Base-by-base conservation (phyloP, 2,329 filamentous ascomycete genomes). In the Cladosporium sp. region DNA sequence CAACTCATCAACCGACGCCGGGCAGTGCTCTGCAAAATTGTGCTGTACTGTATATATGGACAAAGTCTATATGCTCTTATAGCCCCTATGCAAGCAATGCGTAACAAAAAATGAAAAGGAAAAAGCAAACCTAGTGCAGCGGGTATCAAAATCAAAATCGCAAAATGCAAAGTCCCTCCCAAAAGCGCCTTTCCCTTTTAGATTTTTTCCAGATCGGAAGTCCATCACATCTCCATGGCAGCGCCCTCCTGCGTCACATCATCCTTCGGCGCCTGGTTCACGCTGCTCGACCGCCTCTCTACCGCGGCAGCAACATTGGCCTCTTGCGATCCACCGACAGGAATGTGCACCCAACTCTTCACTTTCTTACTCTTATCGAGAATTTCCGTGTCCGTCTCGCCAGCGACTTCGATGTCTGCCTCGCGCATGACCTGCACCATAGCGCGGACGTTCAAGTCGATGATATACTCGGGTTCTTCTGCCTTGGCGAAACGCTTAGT, bases 371-470 rank as follows among this genome's bases (percentile, higher is more conserved):
- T 66, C 43, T 69, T 68, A 36, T 72, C 67, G 21, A 76, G 73
- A 5, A 80, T 71, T 58, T 82, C 81, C 39, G 75, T 59, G 65
- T 82, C 81, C 21, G 72, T 65, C 5, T 71, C 71, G 39, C 77
- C 79, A 3, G 79, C 79, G 3, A 84, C 76, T 66, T 81, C 76
- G 1, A 78, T 70, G 0, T 78, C 77, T 14, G 70, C 71, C 34
- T 82, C 76, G n/a, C 82, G 72, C 48, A 91, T 76, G 83, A 91
- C 68, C 81, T 98, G 72, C 88, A 97, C 78, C 77, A 97, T 72
- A 84, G 97, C 67, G 78, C 97, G 67, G 86, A 92, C 48, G 88
- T 98, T 79, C 87, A 99, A 81, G 79, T 95, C 74, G 85, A 97
- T 78, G 87, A 97, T 74, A 89, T 92, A 58, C 80, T 97, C 74